Evolutionary conservation across 2,329 filamentous ascomycete genomes (phyloP).

Genomic region (Hymenoscyphus albidus): DNA sequence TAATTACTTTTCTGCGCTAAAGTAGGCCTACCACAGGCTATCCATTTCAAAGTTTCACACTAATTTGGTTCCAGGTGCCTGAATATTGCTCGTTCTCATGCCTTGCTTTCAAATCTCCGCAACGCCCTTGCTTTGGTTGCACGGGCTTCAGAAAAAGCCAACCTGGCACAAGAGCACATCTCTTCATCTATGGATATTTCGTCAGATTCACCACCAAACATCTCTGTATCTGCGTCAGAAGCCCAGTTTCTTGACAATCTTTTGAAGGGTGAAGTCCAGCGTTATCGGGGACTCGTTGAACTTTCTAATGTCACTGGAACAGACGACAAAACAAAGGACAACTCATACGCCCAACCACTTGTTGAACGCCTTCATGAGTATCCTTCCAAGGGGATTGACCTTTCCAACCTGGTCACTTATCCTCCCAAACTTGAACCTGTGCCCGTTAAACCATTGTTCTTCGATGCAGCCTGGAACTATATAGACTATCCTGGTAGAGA

Average conservation of each 20-base stretch:
- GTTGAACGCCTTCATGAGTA: conserved; percentile 75
- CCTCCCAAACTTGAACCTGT: conserved; percentile 79
- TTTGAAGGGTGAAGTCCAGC: conserved; percentile 69
- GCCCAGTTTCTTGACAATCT: conserved; percentile 56
- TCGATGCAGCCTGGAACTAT: conserved; percentile 97
- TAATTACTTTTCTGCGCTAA: conserved; percentile 83
- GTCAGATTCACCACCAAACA: conserved; percentile 53
- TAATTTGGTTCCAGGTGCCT: conserved; percentile 56
- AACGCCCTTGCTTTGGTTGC: conserved; percentile 84
- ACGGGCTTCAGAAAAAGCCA: conserved; percentile 62
- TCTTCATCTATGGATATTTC: conserved; percentile 38
- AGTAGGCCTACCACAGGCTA: conserved; percentile 51
- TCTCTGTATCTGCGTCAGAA: conserved; percentile 61
- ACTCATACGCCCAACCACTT: conserved; percentile 50
- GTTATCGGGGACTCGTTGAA: conserved; percentile 81
- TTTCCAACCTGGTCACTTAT: conserved; percentile 79
- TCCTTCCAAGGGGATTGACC: conserved; percentile 63
- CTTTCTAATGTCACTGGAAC: conserved; percentile 61
- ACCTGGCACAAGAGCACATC: conserved; percentile 47
- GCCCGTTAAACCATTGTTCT: conserved; percentile 90
- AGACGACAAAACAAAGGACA: conserved; percentile 26
- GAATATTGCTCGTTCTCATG: conserved; percentile 80
- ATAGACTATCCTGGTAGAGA: conserved; percentile 78
- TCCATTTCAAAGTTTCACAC: neutral
- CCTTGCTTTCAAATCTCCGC: conserved; percentile 64